phyloP scores from a whole-genome alignment of 306 rosid genomes.

The Cucumis melo region DNA sequence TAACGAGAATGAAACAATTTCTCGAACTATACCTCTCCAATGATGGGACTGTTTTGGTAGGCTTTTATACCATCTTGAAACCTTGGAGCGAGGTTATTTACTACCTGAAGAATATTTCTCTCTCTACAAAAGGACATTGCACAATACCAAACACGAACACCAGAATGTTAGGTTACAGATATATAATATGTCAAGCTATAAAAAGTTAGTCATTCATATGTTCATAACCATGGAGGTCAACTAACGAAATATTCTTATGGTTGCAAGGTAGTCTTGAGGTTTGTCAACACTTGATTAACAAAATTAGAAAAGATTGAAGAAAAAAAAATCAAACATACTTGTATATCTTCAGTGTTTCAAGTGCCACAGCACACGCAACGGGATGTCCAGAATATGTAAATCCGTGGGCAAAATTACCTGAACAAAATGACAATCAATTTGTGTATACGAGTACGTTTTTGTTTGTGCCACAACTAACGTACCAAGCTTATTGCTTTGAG shows the following conservation, averaged over 20 bases:
- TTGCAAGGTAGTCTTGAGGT: background rate
- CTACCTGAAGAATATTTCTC: conserved; percentile 49
- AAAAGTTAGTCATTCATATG: background rate
- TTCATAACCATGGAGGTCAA: background rate
- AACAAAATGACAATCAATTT: background rate
- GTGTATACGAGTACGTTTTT: background rate
- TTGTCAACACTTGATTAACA: background rate
- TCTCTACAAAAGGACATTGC: conserved; percentile 38
- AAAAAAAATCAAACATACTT: conserved; percentile 30
- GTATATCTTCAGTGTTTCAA: conserved; percentile 85
- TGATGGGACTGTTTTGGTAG: conserved; percentile 60
- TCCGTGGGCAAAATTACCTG: conserved; percentile 70
- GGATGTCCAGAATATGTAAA: conserved; percentile 97
- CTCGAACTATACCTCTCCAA: conserved; percentile 62
- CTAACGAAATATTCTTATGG: background rate
- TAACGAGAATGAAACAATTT: background rate
- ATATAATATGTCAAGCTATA: background rate
- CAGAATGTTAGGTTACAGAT: background rate
- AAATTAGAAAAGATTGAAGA: background rate
- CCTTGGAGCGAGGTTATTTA: conserved; percentile 43
- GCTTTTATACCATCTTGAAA: conserved; percentile 88
- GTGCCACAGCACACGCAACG: conserved; percentile 73
- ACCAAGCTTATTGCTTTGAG: conserved; percentile 90
- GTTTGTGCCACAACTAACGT: conserved; percentile 5
- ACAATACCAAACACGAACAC: background rate